These are phyloP conservation scores for Kazachstania sp. DNA, from an alignment of 1,139 yeast species.

Conservation along the genomic window DNA sequence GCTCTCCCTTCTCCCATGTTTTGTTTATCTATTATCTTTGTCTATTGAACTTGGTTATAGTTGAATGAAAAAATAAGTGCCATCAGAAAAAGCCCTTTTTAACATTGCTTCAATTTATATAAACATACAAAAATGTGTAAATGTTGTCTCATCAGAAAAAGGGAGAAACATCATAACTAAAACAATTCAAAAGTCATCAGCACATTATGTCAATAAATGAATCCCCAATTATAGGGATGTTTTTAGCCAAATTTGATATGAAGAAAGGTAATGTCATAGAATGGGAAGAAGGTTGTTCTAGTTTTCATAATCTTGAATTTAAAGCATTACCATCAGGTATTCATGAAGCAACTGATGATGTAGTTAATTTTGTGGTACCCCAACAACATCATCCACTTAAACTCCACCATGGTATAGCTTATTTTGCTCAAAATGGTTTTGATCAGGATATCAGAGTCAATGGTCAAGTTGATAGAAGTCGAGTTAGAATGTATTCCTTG, in stretches of 20 bases:
- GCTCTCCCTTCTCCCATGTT: background rate
- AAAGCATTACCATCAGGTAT: slow-evolving; percentile 76
- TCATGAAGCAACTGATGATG: slow-evolving; percentile 52
- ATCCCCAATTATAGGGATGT: slow-evolving; percentile 11
- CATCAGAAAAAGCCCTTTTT: background rate
- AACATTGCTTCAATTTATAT: background rate
- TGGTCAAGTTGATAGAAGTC: slow-evolving; percentile 37
- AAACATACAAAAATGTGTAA: background rate
- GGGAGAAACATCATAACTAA: too few species aligned
- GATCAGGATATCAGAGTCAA: slow-evolving; percentile 15
- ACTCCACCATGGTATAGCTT: slow-evolving; percentile 40
- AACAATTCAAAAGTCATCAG: background rate
- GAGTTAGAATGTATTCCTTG: slow-evolving; percentile 55
- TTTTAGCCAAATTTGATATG: slow-evolving; percentile 28
- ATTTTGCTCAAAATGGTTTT: slow-evolving; percentile 38
- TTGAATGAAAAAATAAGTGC: background rate
- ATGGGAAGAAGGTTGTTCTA: slow-evolving; percentile 16
- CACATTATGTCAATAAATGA: background rate
- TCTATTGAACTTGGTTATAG: background rate
- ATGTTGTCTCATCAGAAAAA: too few species aligned
- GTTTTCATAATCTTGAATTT: slow-evolving; percentile 40
- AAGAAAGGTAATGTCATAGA: slow-evolving; percentile 26
- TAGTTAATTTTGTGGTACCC: slow-evolving; percentile 42
- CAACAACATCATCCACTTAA: slow-evolving; percentile 22
- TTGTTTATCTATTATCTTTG: background rate